These are phyloP conservation scores for Trametes elegans DNA, from an alignment of 768 basidiomycete genomes.

Conservation along the genomic window DNA sequence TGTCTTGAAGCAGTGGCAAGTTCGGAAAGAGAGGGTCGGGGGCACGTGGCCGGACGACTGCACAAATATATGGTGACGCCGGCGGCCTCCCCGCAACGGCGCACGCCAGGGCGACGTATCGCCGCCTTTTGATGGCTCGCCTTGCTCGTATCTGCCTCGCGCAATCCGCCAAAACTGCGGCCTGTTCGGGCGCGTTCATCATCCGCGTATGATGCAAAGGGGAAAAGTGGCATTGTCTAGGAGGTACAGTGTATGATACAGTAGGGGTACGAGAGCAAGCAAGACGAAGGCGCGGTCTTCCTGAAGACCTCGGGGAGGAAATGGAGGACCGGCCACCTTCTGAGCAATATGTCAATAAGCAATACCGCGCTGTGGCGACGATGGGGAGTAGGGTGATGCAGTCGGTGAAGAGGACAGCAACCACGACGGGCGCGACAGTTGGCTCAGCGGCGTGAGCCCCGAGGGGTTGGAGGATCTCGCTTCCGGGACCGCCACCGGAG, in stretches of 20 bases:
- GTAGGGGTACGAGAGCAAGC: neutral
- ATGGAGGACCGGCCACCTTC: neutral
- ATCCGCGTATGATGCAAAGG: too few relatives aligned
- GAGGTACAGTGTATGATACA: conserved; percentile 10
- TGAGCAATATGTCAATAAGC: neutral
- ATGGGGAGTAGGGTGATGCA: conserved; percentile 1
- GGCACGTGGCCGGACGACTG: conserved; percentile 11
- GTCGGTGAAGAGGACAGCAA: neutral
- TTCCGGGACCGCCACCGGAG: too few relatives aligned
- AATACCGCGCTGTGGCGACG: conserved; percentile 5
- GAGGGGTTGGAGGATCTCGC: too few relatives aligned
- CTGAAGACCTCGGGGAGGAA: conserved; percentile 13
- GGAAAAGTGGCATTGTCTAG: too few relatives aligned
- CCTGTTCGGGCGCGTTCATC: neutral
- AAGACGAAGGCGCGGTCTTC: conserved; percentile 24
- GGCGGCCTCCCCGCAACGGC: neutral
- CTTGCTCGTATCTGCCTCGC: neutral
- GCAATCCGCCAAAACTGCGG: conserved; percentile 4
- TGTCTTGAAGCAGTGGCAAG: neutral
- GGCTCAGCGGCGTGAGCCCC: too few relatives aligned
- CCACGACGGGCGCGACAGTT: conserved; percentile 12
- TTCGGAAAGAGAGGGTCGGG: conserved; percentile 8
- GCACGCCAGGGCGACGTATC: neutral
- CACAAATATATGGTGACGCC: conserved; percentile 10
- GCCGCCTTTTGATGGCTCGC: conserved; percentile 2